Evolutionary conservation across 352 stramenopile species (phyloP).

Genomic region (Phytophthora pini): DNA sequence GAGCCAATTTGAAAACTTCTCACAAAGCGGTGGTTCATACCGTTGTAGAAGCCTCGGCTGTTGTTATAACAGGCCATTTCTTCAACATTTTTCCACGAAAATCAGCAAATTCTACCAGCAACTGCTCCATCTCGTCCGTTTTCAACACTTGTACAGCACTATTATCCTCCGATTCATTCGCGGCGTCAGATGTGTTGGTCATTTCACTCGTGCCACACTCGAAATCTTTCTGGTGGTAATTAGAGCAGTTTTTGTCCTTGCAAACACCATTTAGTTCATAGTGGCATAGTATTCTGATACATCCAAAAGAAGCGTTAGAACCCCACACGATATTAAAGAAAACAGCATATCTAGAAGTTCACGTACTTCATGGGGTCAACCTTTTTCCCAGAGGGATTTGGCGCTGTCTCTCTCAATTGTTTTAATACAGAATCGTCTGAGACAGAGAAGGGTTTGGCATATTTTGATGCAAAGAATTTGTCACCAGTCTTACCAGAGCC

Average conservation of each 20-base stretch:
- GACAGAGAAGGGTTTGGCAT: slow-evolving; percentile 42
- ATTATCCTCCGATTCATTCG: slow-evolving; percentile 12
- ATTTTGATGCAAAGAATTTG: slow-evolving; percentile 12
- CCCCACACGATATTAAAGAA: background rate
- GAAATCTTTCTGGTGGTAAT: slow-evolving; percentile 74
- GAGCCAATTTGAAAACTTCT: background rate
- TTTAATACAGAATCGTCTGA: slow-evolving; percentile 46
- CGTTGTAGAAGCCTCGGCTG: slow-evolving; percentile 6
- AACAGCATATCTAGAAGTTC: background rate
- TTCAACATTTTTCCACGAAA: slow-evolving; percentile 39
- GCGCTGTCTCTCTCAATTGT: slow-evolving; percentile 36
- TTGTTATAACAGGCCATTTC: slow-evolving; percentile 59
- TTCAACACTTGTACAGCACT: slow-evolving; percentile 15
- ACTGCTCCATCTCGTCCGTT: slow-evolving; percentile 32
- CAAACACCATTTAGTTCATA: slow-evolving; percentile 81
- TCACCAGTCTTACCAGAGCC: background rate
- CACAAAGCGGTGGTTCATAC: slow-evolving; percentile 23
- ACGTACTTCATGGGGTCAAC: slow-evolving; percentile 69
- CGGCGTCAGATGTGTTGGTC: background rate
- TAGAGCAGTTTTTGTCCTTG: slow-evolving; percentile 74
- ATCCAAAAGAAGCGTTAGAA: slow-evolving; percentile 13
- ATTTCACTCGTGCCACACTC: slow-evolving; percentile 2
- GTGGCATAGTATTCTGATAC: slow-evolving; percentile 64
- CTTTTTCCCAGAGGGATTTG: slow-evolving; percentile 16
- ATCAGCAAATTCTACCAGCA: slow-evolving; percentile 50